Percentiles rank a stretch among this genome's conserved stretches.
phyloP scores from a whole-genome alignment of 179 eudicot species.

The Nepenthes alata region DNA sequence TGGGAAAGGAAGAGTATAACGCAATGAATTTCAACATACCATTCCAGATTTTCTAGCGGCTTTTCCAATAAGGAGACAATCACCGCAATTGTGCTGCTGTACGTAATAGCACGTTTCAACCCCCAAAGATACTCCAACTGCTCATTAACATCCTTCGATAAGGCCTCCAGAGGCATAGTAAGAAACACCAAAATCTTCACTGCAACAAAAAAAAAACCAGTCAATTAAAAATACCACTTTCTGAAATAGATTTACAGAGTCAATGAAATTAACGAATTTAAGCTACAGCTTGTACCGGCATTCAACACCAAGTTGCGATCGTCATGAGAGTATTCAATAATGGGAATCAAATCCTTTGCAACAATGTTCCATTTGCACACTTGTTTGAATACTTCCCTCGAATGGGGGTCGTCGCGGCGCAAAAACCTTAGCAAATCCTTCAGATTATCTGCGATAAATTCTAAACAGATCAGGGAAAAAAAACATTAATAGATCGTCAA shows the following conservation, averaged over 20 bases:
- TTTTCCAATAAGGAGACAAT: constrained; percentile 70
- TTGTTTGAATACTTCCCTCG: constrained; percentile 85
- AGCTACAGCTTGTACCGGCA: constrained; percentile 37
- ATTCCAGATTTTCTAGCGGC: constrained; percentile 80
- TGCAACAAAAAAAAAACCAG: constrained; percentile 19
- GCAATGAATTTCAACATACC: constrained; percentile 16
- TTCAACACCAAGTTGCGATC: constrained; percentile 72
- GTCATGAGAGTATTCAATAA: constrained; percentile 64
- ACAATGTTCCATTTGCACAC: constrained; percentile 87
- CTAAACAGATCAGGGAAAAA: background rate
- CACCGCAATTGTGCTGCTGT: constrained; percentile 54
- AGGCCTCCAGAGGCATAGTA: constrained; percentile 83
- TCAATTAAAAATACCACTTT: background rate
- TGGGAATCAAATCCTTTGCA: constrained; percentile 76
- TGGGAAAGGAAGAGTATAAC: background rate
- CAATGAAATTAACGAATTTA: background rate
- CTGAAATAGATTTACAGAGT: too few species aligned
- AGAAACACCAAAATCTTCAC: constrained; percentile 95
- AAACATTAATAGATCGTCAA: background rate
- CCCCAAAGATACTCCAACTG: constrained; percentile 85
- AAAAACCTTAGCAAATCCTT: constrained; percentile 89
- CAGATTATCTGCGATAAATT: constrained; percentile 62
- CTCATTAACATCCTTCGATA: constrained; percentile 56
- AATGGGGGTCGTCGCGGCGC: constrained; percentile 82
- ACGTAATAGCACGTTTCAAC: constrained; percentile 54